Evolutionary conservation across 1,284 basidiomycete species (phyloP).

Genomic region (Sphagnurus paluster): DNA sequence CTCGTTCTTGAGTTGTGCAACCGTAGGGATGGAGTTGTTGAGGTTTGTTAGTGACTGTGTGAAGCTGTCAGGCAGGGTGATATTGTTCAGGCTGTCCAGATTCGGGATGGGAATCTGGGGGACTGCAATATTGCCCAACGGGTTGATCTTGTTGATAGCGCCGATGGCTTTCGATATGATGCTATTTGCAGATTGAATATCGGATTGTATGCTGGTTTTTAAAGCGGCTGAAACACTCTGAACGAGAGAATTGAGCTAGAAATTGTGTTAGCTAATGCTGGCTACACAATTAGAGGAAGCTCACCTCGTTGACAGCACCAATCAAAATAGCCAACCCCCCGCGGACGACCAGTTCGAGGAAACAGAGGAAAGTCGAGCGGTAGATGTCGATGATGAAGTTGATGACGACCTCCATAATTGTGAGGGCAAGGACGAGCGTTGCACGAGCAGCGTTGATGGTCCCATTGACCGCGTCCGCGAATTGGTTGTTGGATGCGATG

Average conservation of each 20-base stretch:
- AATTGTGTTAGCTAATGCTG: slow-evolving; percentile 15
- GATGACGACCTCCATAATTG: slow-evolving; percentile 83
- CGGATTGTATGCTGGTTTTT: slow-evolving; percentile 68
- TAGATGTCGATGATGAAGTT: slow-evolving; percentile 93
- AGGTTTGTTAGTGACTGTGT: slow-evolving; percentile 71
- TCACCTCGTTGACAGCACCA: slow-evolving; percentile 75
- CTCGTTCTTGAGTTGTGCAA: slow-evolving; percentile 72
- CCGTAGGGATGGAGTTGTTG: slow-evolving; percentile 80
- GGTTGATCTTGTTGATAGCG: slow-evolving; percentile 72
- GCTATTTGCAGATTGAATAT: slow-evolving; percentile 68
- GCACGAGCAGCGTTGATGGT: slow-evolving; percentile 77
- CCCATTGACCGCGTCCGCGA: slow-evolving; percentile 75
- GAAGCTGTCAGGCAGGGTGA: slow-evolving; percentile 82
- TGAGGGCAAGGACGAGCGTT: slow-evolving; percentile 73
- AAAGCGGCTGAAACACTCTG: slow-evolving; percentile 59
- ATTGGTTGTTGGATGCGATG: slow-evolving; percentile 78
- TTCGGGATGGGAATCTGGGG: slow-evolving; percentile 75
- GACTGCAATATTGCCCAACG: slow-evolving; percentile 62
- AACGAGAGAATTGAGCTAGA: slow-evolving; percentile 71
- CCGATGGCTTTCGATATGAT: slow-evolving; percentile 66
- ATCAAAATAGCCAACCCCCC: slow-evolving; percentile 83
- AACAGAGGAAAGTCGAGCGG: slow-evolving; percentile 89
- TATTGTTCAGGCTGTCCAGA: slow-evolving; percentile 72
- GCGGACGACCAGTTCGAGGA: slow-evolving; percentile 86
- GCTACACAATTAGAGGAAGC: slow-evolving; percentile 1